A percentile compares a stretch with the other conserved stretches of the same genome.
Conservation (phyloP, 208 protist species). For the Trichomonas vaginalis region DNA sequence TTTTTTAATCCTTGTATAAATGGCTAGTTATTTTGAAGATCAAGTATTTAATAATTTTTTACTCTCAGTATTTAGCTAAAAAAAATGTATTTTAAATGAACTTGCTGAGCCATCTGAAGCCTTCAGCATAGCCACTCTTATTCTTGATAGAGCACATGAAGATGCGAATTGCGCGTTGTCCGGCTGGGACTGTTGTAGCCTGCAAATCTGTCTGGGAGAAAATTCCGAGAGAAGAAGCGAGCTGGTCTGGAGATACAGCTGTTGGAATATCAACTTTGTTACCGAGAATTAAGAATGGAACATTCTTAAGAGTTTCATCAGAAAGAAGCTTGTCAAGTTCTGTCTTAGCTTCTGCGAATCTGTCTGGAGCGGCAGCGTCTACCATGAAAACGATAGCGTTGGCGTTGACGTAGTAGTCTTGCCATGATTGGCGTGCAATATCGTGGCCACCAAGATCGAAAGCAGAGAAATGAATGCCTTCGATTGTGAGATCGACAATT, state of each 20-base stretch:
- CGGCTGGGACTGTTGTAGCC: constrained; percentile 23
- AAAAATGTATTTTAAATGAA: constrained; percentile 21
- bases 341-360: constrained; percentile 74
- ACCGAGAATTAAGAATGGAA: constrained; percentile 94
- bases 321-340: constrained; percentile 70
- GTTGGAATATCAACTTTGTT: constrained; percentile 96
- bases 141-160: constrained; percentile 97
- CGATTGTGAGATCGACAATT: constrained; percentile 85
- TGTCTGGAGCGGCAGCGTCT: constrained; percentile 73
- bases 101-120: constrained; percentile 35
- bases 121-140: constrained; percentile 85
- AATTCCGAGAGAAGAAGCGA: constrained; percentile 68
- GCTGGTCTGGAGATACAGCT: constrained; percentile 73
- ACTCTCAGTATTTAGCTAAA: no score
- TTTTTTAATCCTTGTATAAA: no score
- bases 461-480: constrained; percentile 89
- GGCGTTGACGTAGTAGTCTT: constrained; percentile 87
- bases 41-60: no score
- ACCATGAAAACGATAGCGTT: constrained; percentile 97
- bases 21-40: no score
- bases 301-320: constrained; percentile 55
- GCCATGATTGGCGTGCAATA: constrained; percentile 35
- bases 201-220: constrained; percentile 67
- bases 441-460: constrained; percentile 96
- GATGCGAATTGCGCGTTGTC: constrained; percentile 82